phyloP scores from a whole-genome alignment of 768 basidiomycete genomes.

The Xerocomellus amylosporus region DNA sequence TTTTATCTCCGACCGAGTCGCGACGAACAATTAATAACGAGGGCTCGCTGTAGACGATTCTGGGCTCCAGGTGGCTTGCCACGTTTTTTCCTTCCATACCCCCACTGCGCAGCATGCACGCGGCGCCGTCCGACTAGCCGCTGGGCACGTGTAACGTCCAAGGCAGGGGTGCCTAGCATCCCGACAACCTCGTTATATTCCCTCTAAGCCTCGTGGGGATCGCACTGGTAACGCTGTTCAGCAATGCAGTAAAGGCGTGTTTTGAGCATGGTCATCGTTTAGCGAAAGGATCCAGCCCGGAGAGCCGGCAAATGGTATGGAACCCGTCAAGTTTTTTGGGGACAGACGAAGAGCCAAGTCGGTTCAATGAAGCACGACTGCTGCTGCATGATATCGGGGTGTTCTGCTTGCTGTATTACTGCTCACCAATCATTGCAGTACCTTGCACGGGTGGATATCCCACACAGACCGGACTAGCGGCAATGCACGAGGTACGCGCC shows the following conservation, averaged over 20 bases:
- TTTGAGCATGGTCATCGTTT: constrained; percentile 9
- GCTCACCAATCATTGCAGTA: constrained; percentile 10
- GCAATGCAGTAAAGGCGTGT: constrained; percentile 21
- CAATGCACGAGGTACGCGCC: constrained; percentile 24
- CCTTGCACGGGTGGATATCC: neutral
- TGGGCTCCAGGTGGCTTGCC: neutral
- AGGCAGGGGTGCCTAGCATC: neutral
- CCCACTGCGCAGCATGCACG: constrained; percentile 1
- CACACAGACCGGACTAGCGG: constrained; percentile 3
- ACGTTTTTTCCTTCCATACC: constrained; percentile 11
- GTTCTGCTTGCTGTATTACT: constrained; percentile 6
- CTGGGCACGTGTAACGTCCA: constrained; percentile 7
- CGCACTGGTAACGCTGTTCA: neutral
- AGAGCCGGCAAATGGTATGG: constrained; percentile 7
- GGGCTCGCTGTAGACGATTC: neutral
- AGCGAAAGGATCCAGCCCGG: constrained; percentile 14
- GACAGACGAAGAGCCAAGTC: neutral
- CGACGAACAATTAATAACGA: neutral
- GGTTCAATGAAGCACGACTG: neutral
- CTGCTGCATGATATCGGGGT: neutral
- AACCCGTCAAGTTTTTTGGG: constrained; percentile 1
- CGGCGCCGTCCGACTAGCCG: neutral
- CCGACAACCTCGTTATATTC: constrained; percentile 18
- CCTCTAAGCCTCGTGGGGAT: constrained; percentile 17
- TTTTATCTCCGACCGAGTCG: constrained; percentile 15